These are phyloP conservation scores for Maudiozyma serrabonitensis DNA, from an alignment of 805 yeast genomes.

Conservation along the genomic window DNA sequence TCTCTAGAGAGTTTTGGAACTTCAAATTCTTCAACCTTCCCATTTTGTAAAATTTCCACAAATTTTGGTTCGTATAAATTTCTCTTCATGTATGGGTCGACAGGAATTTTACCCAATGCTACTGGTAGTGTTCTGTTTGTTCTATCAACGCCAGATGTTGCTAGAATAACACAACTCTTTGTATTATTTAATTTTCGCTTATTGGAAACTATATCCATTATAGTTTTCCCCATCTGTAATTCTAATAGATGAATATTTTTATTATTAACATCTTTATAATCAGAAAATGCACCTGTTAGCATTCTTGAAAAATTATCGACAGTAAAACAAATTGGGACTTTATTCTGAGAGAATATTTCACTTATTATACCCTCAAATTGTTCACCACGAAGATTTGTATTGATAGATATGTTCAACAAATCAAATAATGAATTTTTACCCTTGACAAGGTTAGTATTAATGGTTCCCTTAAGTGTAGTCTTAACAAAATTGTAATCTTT, in stretches of 20 bases:
- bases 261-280: constrained; percentile 50
- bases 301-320: constrained; percentile 68
- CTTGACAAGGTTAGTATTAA: constrained; percentile 18
- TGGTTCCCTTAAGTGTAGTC: constrained; percentile 24
- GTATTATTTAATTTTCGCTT: constrained; percentile 33
- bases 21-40: constrained; percentile 31
- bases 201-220: constrained; percentile 49
- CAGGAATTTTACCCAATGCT: constrained; percentile 43
- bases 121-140: constrained; percentile 48
- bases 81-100: constrained; percentile 46
- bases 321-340: constrained; percentile 53
- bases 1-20: constrained; percentile 36
- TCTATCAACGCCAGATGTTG: constrained; percentile 49
- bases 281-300: constrained; percentile 43
- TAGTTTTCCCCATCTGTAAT: constrained; percentile 51
- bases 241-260: constrained; percentile 47
- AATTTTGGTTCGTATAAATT: constrained; percentile 45
- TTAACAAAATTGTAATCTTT: constrained; percentile 29
- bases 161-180: constrained; percentile 55
- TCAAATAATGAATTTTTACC: constrained; percentile 35
- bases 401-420: constrained; percentile 29
- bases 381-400: constrained; percentile 32
- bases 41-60: constrained; percentile 37
- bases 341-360: constrained; percentile 44
- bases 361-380: constrained; percentile 46